These are phyloP conservation scores for Dimocarpus longan DNA, from an alignment of 345 rosid species.

Conservation along the genomic window DNA sequence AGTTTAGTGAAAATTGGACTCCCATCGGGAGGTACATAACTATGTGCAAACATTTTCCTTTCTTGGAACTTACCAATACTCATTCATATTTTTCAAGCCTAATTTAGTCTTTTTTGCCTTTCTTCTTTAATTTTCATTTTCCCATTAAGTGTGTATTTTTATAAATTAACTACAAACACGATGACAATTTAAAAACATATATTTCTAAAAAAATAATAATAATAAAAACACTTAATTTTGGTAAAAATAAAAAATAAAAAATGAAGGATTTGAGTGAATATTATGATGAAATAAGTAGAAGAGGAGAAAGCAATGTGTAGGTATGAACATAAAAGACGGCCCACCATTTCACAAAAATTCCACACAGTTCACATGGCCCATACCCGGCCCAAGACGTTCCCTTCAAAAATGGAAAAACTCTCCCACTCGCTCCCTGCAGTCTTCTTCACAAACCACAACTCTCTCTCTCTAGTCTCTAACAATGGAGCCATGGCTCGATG, in stretches of 20 bases:
- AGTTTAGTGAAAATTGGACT: too few relatives aligned
- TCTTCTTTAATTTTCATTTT: too few relatives aligned
- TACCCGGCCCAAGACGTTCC: constrained; percentile 13
- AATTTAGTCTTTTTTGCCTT: too few relatives aligned
- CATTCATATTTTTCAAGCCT: too few relatives aligned
- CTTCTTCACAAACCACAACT: not conserved
- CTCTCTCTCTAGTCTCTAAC: not conserved
- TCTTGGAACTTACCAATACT: too few relatives aligned
- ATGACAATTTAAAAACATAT: too few relatives aligned
- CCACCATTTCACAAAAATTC: not conserved
- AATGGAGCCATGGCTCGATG: constrained; percentile 81
- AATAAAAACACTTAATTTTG: not conserved
- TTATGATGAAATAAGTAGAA: too few relatives aligned
- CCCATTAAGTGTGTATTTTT: too few relatives aligned
- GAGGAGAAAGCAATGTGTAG: not conserved
- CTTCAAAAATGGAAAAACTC: not conserved
- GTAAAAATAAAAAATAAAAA: not conserved
- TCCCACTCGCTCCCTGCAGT: too few relatives aligned
- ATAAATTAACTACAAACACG: too few relatives aligned
- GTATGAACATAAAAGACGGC: not conserved
- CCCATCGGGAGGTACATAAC: too few relatives aligned
- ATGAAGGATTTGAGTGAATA: not conserved
- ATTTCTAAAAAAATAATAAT: not conserved
- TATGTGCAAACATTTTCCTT: too few relatives aligned
- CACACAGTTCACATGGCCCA: not conserved